Evolutionary conservation across 345 rosid genomes (phyloP), one percentile per base, ranked within the genome.

Genomic region (Euclidium syriacum): DNA sequence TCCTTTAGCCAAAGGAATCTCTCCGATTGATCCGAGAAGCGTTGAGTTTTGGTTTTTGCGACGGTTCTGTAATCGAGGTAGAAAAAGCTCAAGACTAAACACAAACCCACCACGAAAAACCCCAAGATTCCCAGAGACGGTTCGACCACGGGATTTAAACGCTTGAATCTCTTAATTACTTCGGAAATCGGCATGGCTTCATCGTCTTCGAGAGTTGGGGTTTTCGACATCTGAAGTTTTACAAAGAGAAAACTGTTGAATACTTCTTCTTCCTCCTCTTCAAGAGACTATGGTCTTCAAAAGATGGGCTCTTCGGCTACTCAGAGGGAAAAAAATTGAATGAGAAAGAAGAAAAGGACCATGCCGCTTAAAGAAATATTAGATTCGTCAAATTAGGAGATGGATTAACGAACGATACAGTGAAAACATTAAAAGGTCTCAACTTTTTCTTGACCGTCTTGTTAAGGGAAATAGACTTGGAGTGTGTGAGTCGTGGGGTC

Each of bases 41-140:
- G 73, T 49, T 71, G 80, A 53, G 78, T 87, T 74, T 58, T 73
- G 35, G 68, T 59, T 68, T 47, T 66, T 52, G 72, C 71, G 7
- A 73, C 81, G 7, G 65, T 68, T 75, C 72, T 68, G 79, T 76
- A 85, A 68, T 88, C 95, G 68, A 82, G 75, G 81, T 83, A 91
- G 75, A 83, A 79, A 67, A 88, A 80, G 73, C 84, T 73, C 47
- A 75, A 80, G 72, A 86, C 71, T 56, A 86, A 74, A 53, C 78
- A 81, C 39, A 83, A 53, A 17, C 82, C 77, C 3, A 80, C 79
- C 11, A 89, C 58, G 68, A 88, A 77, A 74, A 86, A 86, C 17
- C 90, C 90, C 70, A 85, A 73, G 44, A 83, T 65, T 15, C 92
- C 82, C 6, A 83, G 36, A 32, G 86, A 91, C 2, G 90, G 92